Conservation (phyloP, 371 early-diverging fungal genomes). For the Mortierella sp. region DNA sequence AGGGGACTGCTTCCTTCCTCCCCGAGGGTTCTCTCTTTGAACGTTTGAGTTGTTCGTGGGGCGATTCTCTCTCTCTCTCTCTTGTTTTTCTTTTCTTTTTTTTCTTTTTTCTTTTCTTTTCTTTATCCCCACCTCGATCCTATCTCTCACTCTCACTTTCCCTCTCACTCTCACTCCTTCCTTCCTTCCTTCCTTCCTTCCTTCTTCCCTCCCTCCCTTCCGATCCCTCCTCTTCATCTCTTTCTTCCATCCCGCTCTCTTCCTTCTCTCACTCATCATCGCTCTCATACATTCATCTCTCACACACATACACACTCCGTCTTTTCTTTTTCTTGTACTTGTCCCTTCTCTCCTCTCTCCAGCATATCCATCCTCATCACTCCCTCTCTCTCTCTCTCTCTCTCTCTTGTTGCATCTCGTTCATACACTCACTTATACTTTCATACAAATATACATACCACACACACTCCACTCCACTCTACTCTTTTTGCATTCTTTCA, state of each 20-base stretch:
- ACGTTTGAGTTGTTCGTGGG: neutral
- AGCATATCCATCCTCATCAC: no score
- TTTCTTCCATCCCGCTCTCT: constrained; percentile 8
- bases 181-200: neutral
- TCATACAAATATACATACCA: neutral
- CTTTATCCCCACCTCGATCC: neutral
- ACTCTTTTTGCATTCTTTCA: constrained; percentile 2
- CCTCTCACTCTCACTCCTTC: neutral
- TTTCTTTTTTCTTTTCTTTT: neutral
- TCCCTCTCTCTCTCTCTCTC: constrained; percentile 6
- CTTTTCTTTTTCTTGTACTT: neutral
- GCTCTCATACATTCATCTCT: neutral
- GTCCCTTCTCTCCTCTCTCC: no score
- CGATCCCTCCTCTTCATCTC: neutral
- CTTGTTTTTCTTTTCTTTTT: neutral
- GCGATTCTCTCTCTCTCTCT: neutral
- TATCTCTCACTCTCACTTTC: neutral
- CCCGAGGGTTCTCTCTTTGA: neutral
- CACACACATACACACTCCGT: neutral
- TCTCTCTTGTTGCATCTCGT: neutral
- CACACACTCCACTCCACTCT: neutral
- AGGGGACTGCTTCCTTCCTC: neutral
- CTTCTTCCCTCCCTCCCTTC: neutral
- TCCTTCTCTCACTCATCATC: neutral
- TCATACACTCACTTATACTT: neutral